Conservation (phyloP, 2,329 filamentous ascomycete genomes). For the Peltaster fructicola region DNA sequence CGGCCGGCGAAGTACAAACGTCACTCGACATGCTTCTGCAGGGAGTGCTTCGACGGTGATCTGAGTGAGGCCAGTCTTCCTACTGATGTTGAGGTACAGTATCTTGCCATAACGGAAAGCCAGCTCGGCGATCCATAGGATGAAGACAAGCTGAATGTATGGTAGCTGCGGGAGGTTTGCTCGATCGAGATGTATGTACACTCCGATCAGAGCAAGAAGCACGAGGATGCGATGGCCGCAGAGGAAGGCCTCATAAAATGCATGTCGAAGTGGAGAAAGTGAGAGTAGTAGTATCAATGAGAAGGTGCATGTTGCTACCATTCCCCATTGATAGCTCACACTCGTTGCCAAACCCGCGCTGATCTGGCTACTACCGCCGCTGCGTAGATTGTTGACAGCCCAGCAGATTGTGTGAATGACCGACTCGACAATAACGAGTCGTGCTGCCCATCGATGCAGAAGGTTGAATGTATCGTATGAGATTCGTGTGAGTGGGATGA, state of each 20-base stretch:
- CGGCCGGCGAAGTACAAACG: slow-evolving; percentile 38
- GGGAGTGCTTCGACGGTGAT: slow-evolving; percentile 41
- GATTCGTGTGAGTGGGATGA: slow-evolving; percentile 65
- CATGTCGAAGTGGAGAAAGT: slow-evolving; percentile 67
- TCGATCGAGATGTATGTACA: slow-evolving; percentile 62
- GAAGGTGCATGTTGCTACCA: slow-evolving; percentile 43
- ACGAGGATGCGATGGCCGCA: slow-evolving; percentile 68
- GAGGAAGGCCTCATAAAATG: slow-evolving; percentile 94
- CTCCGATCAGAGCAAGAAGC: slow-evolving; percentile 46
- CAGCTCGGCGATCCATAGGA: slow-evolving; percentile 60
- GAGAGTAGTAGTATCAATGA: slow-evolving; percentile 50
- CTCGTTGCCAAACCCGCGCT: slow-evolving; percentile 36
- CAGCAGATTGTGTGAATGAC: slow-evolving; percentile 56
- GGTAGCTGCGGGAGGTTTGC: slow-evolving; percentile 50
- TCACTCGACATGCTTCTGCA: slow-evolving; percentile 42
- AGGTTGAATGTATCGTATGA: slow-evolving; percentile 96
- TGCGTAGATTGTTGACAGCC: slow-evolving; percentile 45
- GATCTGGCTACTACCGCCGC: slow-evolving; percentile 44
- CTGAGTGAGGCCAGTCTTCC: slow-evolving; percentile 29
- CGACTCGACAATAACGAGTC: slow-evolving; percentile 52
- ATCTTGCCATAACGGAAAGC: slow-evolving; percentile 31
- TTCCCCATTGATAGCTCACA: slow-evolving; percentile 47
- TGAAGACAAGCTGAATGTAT: slow-evolving; percentile 56
- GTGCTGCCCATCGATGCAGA: slow-evolving; percentile 66
- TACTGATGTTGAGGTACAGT: slow-evolving; percentile 35